A percentile compares a stretch with the other conserved stretches of the same genome.
Evolutionary conservation across 495 filamentous ascomycete genomes (phyloP).

Genomic region (Lepraria neglecta): DNA sequence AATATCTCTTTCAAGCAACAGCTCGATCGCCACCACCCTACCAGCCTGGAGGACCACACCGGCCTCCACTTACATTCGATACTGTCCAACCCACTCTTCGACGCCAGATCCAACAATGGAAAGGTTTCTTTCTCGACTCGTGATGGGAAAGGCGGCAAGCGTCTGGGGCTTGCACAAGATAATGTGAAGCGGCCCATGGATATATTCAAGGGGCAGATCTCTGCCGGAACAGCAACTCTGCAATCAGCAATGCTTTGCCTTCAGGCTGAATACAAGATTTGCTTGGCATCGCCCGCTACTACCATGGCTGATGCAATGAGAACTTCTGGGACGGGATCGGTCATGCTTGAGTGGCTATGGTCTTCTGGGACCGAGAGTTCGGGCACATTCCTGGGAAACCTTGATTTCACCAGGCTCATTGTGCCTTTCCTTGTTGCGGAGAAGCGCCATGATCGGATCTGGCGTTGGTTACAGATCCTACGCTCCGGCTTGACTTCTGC

Average conservation of each 20-base stretch:
- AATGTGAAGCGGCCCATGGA: slow-evolving; percentile 40
- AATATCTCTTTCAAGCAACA: slow-evolving; percentile 71
- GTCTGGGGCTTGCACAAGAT: slow-evolving; percentile 37
- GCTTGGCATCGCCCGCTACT: slow-evolving; percentile 27
- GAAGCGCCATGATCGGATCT: slow-evolving; percentile 38
- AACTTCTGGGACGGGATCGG: slow-evolving; percentile 37
- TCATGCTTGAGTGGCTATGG: slow-evolving; percentile 47
- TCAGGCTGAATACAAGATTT: slow-evolving; percentile 30
- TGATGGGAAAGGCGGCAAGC: slow-evolving; percentile 27
- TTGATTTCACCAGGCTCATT: slow-evolving; percentile 32
- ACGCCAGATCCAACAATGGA: slow-evolving; percentile 19
- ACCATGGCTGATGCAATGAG: slow-evolving; percentile 32
- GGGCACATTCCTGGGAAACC: slow-evolving; percentile 34
- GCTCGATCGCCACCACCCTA: slow-evolving; percentile 60
- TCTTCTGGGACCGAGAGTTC: slow-evolving; percentile 40
- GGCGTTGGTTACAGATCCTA: slow-evolving; percentile 35
- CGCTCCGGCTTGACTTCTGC: background rate
- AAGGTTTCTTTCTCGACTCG: background rate
- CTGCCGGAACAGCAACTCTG: slow-evolving; percentile 31
- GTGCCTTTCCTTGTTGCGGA: slow-evolving; percentile 48
- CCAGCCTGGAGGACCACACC: slow-evolving; percentile 36
- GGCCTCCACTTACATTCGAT: slow-evolving; percentile 57
- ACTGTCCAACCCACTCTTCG: slow-evolving; percentile 64
- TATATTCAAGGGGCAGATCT: slow-evolving; percentile 34
- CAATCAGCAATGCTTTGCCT: slow-evolving; percentile 28